Conservation (phyloP, 495 filamentous ascomycete genomes). For the Hyaloscypha variabilis region DNA sequence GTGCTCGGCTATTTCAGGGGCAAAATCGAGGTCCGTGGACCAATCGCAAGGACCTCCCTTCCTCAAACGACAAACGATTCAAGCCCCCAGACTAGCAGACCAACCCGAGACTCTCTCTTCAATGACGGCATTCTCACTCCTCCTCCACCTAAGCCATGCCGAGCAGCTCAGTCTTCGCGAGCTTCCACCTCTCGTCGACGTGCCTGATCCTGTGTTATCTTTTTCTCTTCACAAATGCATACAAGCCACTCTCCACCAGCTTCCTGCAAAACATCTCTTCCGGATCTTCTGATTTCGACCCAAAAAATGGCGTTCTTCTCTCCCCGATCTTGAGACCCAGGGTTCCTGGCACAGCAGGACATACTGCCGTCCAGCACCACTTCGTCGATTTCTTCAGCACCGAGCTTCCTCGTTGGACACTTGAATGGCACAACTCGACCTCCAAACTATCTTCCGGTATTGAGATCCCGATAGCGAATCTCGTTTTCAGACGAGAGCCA, state of each 20-base stretch:
- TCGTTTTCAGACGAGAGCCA: slow-evolving; percentile 80
- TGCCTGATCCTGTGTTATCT: not conserved
- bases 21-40: no score
- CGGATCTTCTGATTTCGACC: slow-evolving; percentile 28
- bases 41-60: no score
- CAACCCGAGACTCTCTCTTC: no score
- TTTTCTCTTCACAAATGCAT: slow-evolving; percentile 48
- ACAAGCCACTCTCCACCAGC: slow-evolving; percentile 72
- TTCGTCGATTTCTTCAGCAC: slow-evolving; percentile 74
- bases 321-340: slow-evolving; percentile 81
- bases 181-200: not conserved
- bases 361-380: slow-evolving; percentile 69
- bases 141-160: not conserved
- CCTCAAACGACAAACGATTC: no score
- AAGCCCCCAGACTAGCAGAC: no score
- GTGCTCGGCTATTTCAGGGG: no score
- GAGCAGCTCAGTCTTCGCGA: slow-evolving; percentile 4
- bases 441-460: slow-evolving; percentile 68
- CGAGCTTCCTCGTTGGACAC: slow-evolving; percentile 72
- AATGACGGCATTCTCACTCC: not conserved
- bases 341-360: slow-evolving; percentile 79
- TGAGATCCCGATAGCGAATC: slow-evolving; percentile 77
- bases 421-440: slow-evolving; percentile 84
- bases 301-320: slow-evolving; percentile 63
- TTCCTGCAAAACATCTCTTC: slow-evolving; percentile 64